A percentile compares a stretch with the other conserved stretches of the same genome.
Conservation (phyloP, 1,284 basidiomycete species). For the Cystobasidiaceae sp. region DNA sequence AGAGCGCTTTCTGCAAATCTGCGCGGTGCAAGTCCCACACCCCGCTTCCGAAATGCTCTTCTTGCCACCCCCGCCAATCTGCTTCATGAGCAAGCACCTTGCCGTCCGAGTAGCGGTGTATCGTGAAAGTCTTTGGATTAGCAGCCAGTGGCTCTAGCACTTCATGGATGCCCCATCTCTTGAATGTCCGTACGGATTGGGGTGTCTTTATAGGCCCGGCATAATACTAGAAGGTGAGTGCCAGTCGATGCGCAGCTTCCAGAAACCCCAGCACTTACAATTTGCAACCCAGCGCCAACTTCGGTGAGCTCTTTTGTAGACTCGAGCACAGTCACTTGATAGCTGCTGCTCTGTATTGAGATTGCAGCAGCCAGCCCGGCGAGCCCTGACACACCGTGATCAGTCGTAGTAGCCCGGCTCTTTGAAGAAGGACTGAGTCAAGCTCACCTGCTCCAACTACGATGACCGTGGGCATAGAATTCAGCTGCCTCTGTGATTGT, state of each 20-base stretch:
- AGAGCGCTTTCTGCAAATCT: conserved; percentile 22
- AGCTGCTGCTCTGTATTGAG: conserved; percentile 21
- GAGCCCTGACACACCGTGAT: conserved; percentile 21
- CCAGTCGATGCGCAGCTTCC: background rate
- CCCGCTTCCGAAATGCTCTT: conserved; percentile 17
- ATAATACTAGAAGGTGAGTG: background rate
- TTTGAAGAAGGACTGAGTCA: background rate
- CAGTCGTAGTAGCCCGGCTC: background rate
- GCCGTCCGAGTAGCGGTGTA: conserved; percentile 28
- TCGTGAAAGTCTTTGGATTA: conserved; percentile 17
- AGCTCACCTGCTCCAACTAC: conserved; percentile 22
- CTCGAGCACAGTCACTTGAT: conserved; percentile 19
- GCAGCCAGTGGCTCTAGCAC: conserved; percentile 20
- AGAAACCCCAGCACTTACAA: background rate
- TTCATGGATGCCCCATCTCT: conserved; percentile 21
- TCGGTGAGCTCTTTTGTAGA: conserved; percentile 24
- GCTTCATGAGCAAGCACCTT: conserved; percentile 18
- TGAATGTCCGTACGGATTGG: conserved; percentile 16
- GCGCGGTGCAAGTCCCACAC: conserved; percentile 29
- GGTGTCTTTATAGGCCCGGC: conserved; percentile 9
- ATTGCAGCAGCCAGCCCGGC: conserved; percentile 29
- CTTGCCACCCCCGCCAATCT: conserved; percentile 10
- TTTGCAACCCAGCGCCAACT: conserved; percentile 26
- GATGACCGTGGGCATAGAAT: conserved; percentile 18
- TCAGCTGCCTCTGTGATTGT: no score